phyloP scores from a whole-genome alignment of 108 stramenopile genomes.

The Hondaea fermentalgiana region DNA sequence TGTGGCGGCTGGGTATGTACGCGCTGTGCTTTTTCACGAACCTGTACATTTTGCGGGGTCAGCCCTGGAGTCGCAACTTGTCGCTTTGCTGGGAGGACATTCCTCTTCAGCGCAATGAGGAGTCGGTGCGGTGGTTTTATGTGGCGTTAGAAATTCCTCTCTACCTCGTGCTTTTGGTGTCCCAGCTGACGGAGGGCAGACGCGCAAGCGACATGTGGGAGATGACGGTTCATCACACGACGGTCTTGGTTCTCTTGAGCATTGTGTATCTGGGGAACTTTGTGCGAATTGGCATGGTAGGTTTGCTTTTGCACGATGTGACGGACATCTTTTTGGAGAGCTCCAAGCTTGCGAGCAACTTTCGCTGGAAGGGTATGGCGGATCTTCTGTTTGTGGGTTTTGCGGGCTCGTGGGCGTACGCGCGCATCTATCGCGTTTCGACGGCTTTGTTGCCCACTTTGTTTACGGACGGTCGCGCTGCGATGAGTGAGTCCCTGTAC shows the following conservation, averaged over 20 bases:
- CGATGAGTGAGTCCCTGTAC: neutral
- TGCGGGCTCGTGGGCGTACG: neutral
- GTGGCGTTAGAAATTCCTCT: neutral
- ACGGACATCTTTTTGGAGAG: neutral
- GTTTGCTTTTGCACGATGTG: neutral
- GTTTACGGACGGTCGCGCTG: neutral
- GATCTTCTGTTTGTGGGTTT: neutral
- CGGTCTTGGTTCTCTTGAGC: neutral
- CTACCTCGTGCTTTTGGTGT: neutral
- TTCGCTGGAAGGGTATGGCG: neutral
- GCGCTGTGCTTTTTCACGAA: neutral
- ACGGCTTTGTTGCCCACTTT: neutral
- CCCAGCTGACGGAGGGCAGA: neutral
- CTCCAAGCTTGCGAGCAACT: neutral
- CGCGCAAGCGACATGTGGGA: constrained; percentile 3
- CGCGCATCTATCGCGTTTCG: neutral
- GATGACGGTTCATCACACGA: neutral
- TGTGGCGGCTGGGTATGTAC: constrained; percentile 1
- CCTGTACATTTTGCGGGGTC: neutral
- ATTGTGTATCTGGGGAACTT: constrained; percentile 5
- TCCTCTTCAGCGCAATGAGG: neutral
- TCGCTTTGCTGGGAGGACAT: neutral
- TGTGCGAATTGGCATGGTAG: neutral
- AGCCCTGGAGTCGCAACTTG: neutral
- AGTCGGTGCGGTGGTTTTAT: neutral